Conservation (phyloP, 345 rosid species). For the Erucastrum elatum region DNA sequence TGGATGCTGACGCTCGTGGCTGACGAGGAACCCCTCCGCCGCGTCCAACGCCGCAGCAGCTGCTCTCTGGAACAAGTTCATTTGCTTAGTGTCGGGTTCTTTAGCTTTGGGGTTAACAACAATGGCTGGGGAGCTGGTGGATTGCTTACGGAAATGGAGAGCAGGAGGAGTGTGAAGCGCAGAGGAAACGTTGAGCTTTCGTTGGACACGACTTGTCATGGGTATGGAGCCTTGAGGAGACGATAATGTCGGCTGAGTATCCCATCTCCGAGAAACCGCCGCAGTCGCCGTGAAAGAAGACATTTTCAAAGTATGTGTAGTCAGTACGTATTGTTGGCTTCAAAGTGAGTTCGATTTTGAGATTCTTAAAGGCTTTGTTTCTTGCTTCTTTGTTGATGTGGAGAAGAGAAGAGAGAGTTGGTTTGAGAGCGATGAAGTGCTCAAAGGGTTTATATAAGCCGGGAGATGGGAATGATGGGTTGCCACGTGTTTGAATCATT, state of each 20-base stretch:
- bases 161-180: slow-evolving; percentile 61
- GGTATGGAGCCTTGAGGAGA: slow-evolving; percentile 34
- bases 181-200: slow-evolving; percentile 40
- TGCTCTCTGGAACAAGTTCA: slow-evolving; percentile 61
- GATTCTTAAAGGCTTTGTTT: slow-evolving; percentile 13
- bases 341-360: slow-evolving; percentile 13
- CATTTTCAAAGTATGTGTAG: slow-evolving; percentile 15
- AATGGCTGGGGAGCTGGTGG: slow-evolving; percentile 38
- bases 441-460: slow-evolving; percentile 38
- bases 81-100: slow-evolving; percentile 30
- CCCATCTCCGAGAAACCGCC: slow-evolving; percentile 36
- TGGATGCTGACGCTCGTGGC: slow-evolving; percentile 56
- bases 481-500: slow-evolving; percentile 41
- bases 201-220: slow-evolving; percentile 30
- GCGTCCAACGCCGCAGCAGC: slow-evolving; percentile 59
- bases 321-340: slow-evolving; percentile 26
- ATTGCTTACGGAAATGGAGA: slow-evolving; percentile 54
- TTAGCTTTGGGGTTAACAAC: slow-evolving; percentile 23
- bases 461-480: slow-evolving; percentile 18
- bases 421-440: slow-evolving; percentile 39
- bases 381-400: neutral
- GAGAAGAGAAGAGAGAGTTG: slow-evolving; percentile 34
- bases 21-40: slow-evolving; percentile 54
- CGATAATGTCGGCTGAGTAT: slow-evolving; percentile 35
- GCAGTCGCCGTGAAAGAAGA: slow-evolving; percentile 41